Conservation (phyloP, 2,329 filamentous ascomycete genomes). For the Cadophora malorum region DNA sequence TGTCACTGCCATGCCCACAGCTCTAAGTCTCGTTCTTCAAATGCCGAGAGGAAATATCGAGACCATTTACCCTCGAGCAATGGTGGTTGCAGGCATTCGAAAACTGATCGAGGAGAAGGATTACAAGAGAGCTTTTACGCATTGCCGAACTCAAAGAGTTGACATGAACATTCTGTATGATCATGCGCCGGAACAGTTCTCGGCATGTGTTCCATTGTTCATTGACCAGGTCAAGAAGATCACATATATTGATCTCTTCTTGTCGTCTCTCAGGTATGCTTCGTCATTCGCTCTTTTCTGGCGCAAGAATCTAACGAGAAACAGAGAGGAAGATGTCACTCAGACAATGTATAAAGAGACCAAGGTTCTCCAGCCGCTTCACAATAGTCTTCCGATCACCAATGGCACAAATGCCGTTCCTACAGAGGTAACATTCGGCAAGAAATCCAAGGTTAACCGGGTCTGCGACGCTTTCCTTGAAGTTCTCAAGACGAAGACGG, state of each 20-base stretch:
- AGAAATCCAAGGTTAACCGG: conserved; percentile 75
- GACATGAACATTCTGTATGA: conserved; percentile 99
- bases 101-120: conserved; percentile 79
- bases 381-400: conserved; percentile 41
- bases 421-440: conserved; percentile 31
- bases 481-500: conserved; percentile 66
- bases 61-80: conserved; percentile 89
- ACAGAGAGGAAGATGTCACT: conserved; percentile 87
- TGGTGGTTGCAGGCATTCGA: conserved; percentile 90
- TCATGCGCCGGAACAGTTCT: conserved; percentile 85
- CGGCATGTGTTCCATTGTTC: conserved; percentile 76
- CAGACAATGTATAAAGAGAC: conserved; percentile 95
- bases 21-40: conserved; percentile 85
- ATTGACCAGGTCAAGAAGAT: conserved; percentile 83
- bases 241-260: conserved; percentile 86
- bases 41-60: conserved; percentile 97
- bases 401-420: conserved; percentile 32
- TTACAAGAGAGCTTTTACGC: conserved; percentile 83
- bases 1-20: conserved; percentile 87
- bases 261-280: conserved; percentile 79
- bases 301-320: conserved; percentile 19
- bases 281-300: background rate
- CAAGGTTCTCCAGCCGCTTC: conserved; percentile 52
- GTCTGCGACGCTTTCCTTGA: conserved; percentile 86
- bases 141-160: conserved; percentile 90